These are phyloP conservation scores for Phoma sp. DNA, from an alignment of 2,329 filamentous ascomycete species.

Conservation along the genomic window DNA sequence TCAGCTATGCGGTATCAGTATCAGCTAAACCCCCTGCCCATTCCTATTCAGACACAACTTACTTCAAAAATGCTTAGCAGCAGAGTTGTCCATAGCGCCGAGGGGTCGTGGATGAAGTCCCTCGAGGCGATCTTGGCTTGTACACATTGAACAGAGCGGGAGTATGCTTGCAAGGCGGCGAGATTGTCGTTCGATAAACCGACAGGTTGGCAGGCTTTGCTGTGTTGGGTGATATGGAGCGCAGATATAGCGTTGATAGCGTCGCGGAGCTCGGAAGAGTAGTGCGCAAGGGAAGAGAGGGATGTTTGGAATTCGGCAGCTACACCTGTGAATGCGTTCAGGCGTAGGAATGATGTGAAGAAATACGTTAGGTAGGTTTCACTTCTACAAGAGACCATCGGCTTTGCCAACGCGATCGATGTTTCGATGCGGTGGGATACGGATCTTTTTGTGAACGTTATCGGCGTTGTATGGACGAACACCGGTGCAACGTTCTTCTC, in stretches of 20 bases:
- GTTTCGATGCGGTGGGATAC: background rate
- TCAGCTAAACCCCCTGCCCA: too few species aligned
- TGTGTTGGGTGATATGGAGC: constrained; percentile 15
- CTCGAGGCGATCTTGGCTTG: constrained; percentile 19
- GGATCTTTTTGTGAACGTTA: background rate
- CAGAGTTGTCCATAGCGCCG: constrained; percentile 36
- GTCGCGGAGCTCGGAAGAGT: constrained; percentile 24
- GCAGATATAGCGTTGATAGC: constrained; percentile 29
- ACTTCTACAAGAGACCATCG: background rate
- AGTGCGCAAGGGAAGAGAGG: constrained; percentile 18
- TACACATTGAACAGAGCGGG: constrained; percentile 22
- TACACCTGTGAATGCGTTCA: constrained; percentile 26
- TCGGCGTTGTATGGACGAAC: constrained; percentile 21
- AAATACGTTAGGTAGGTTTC: constrained; percentile 29
- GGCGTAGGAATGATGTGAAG: constrained; percentile 29
- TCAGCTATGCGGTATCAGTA: constrained; percentile 22
- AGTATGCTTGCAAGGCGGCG: constrained; percentile 28
- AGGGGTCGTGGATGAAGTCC: constrained; percentile 21
- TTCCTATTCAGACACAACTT: background rate
- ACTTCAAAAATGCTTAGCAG: constrained; percentile 37
- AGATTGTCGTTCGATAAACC: background rate
- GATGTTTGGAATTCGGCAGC: constrained; percentile 13
- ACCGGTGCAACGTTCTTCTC: constrained; percentile 14
- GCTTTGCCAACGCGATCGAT: background rate
- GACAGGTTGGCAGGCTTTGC: background rate